Evolutionary conservation across 2,329 filamentous ascomycete genomes (phyloP), one percentile per base, ranked within the genome.

Genomic region (Hortaea werneckii): DNA sequence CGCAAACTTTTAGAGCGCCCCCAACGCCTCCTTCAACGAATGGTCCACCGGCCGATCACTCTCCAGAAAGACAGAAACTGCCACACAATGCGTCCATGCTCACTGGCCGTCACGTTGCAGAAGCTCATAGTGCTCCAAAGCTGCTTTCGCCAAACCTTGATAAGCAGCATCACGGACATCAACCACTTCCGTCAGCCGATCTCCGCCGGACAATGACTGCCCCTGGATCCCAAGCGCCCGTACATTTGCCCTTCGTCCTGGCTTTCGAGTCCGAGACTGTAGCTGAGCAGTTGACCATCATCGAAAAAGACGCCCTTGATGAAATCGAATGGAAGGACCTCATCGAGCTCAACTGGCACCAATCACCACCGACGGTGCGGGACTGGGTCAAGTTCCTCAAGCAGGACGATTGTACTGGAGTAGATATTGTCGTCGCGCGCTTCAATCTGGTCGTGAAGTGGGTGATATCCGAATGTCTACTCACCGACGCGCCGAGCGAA

Each of bases 391-490:
- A 87, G 38, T 90, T 88, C 59, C 71, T 90, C 37, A 79, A 82
- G 43, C 80, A 81, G 42, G 53, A 56, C 26, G 52, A 55, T 32
- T 53, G 51, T 29, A 81, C 38, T 44, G 86, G 86, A 10, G 83
- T 92, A 34, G 85, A 90, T 59, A 82, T 92, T 20, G 85, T 89
- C 41, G 85, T 90, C 62, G 84, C 86, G 6, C 82, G 86, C 41
- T 92, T 92, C 71, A 92, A 92, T 63, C 78, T 92, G 52, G 85
- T 90, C 70, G 85, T 89, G 50, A 90, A 90, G 63, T 92, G 86
- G 86, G 82, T 80, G 28, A 77, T 88, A 28, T 90, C 85, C 1
- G 84, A 90, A 63, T 78, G 85, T 53, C 76, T 92, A 6, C 73
- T 92, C 41, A 92, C 85, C 0, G 77, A 82, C 52, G 71, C 81